Evolutionary conservation across 2,329 filamentous ascomycete species (phyloP), one percentile per base, ranked within the genome.

Genomic region (Juglanconis sp.): DNA sequence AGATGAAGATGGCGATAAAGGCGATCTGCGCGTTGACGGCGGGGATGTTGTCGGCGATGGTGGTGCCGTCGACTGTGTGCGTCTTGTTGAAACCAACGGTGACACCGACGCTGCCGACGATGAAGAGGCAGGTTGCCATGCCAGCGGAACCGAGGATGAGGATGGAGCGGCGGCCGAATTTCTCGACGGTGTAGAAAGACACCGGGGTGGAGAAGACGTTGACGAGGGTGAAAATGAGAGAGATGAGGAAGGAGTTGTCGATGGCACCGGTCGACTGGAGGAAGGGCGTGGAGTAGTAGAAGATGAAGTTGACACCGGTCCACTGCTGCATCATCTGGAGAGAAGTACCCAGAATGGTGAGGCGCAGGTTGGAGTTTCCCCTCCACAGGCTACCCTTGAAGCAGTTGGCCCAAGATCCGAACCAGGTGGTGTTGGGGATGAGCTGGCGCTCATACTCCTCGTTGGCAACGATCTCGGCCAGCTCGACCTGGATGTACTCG

Each of bases 221-320:
- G 80, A 96, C 90, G 57, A 95, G 83, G 64, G 90, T 95, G 74
- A 91, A 94, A 78, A 96, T 84, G 71, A 96, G 81, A 61, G 87
- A 89, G 72, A 95, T 92, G 68, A 96, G 74, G 84, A 96, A 96
- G 48, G 85, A 81, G 80, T 96, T 88, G 63, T 72, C 67, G 69
- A 96, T 91, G 68, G 89, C 89, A 66, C 88, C 88, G 35, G 89
- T 87, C 31, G 87, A 86, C 76, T 89, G 77, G 78, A 96, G 90
- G 86, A 96, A 96, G 62, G 89, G 86, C 38, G 90, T 92, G 40
- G 90, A 91, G 79, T 88, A 91, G 79, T 91, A 90, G 81, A 93
- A 95, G 81, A 95, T 91, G 77, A 94, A 96, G 83, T 96, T 96
- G 77, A 96, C 89, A 80, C 92, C 91, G 32, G 90, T 93, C 79